These are phyloP conservation scores for Yamadazyma olivae DNA, from an alignment of 805 yeast genomes.

Conservation along the genomic window DNA sequence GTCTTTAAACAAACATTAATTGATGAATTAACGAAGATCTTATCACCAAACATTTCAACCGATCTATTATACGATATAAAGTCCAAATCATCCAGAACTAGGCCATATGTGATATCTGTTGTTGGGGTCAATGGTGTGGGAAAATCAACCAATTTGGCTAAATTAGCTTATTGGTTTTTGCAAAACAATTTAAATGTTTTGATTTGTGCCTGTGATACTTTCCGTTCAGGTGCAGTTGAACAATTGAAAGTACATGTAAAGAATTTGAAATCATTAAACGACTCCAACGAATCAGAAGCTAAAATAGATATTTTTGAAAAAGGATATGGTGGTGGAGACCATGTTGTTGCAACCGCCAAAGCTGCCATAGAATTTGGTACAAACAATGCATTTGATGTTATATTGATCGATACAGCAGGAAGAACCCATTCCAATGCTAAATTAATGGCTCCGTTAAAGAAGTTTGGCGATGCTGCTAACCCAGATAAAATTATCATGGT, in stretches of 20 bases:
- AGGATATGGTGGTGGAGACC: constrained; percentile 95
- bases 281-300: constrained; percentile 37
- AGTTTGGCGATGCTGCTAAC: constrained; percentile 91
- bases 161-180: constrained; percentile 90
- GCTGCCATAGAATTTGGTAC: constrained; percentile 83
- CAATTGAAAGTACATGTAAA: constrained; percentile 92
- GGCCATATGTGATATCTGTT: constrained; percentile 92
- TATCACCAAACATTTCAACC: constrained; percentile 90
- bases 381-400: constrained; percentile 72
- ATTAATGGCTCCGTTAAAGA: constrained; percentile 91
- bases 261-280: constrained; percentile 69
- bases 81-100: constrained; percentile 17
- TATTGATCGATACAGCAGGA: constrained; percentile 95
- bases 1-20: constrained; percentile 59
- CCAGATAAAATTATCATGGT: constrained; percentile 98
- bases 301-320: constrained; percentile 82
- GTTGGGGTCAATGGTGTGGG: constrained; percentile 99
- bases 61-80: constrained; percentile 83
- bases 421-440: constrained; percentile 94
- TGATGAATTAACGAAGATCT: constrained; percentile 69
- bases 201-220: constrained; percentile 96
- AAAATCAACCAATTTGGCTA: constrained; percentile 91
- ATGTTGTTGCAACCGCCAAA: constrained; percentile 88
- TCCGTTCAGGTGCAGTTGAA: constrained; percentile 98
- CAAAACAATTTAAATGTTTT: constrained; percentile 85